Base-by-base conservation (phyloP, 805 yeast genomes). In the Metschnikowia koreensis region DNA sequence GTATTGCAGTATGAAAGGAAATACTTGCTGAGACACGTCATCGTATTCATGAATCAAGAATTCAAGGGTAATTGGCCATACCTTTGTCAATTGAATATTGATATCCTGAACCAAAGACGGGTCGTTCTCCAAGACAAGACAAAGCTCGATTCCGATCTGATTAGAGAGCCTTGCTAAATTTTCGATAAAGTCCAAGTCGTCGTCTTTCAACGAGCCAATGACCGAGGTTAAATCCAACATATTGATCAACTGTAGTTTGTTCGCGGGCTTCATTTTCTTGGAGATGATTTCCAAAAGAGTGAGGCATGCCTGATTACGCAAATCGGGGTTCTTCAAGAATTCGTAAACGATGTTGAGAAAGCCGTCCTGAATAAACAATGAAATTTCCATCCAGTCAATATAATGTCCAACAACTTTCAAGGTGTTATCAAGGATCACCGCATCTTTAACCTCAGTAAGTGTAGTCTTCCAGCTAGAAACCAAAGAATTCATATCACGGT, bases 381-480 rank as follows among this genome's bases (percentile, higher is more conserved):
- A 75, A 54, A 92, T 84, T 65, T 89, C 96, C 66, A 92, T 89
- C 99, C 99, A 94, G 26, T 92, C 84, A 26, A 91, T 87, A 79
- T 87, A 94, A 11, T 83, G 82, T 10, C 97, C 97, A 50, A 94
- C 81, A 50, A 83, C 83, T 47, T 76, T 75, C 46, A 90, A 75
- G 7, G 83, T 71, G 53, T 80, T 79, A 55, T 79, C 82, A 61
- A 88, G 59, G 55, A 87, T 77, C 2, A 50, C 57, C 2, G 57
- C 38, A 53, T 81, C 82, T 29, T 56, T 55, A 46, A 46, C 61
- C 49, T 50, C 63, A 49, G 63, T 44, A 52, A 88, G 69, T 17
- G 86, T 77, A 44, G 77, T 73, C 60, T 79, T 79, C 97, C 97
- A 91, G 13, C 84, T 73, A 1, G 70, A 66, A 0, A 90, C 80